Evolutionary conservation across 2,329 filamentous ascomycete genomes (phyloP), one percentile per base, ranked within the genome.

Genomic region (Aspergillus carbonarius): DNA sequence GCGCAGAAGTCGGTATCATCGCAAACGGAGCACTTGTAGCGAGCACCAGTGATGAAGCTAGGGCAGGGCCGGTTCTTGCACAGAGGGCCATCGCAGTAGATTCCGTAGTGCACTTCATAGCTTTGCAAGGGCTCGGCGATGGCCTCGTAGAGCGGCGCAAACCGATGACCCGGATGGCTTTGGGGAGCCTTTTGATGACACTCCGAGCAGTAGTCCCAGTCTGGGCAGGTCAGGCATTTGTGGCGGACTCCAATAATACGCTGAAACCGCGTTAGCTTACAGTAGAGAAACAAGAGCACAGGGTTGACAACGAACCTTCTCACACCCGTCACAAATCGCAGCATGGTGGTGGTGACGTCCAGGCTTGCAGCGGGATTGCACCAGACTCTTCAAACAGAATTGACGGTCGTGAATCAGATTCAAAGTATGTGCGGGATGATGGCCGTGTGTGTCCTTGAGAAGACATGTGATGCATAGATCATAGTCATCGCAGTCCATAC

Each of bases 21-120:
- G 81, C 95, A 99, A 57, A 99, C 89, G 54, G 93, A 91, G 73
- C 95, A 99, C 86, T 99, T 99, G 85, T 95, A 99, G 63, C 95
- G 91, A 60, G 89, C 84, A 53, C 95, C 96, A 55, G 83, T 83
- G 69, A 99, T 97, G 80, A 85, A 82, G 70, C 81, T 72, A 17
- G 68, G 62, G 17, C 65, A 61, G 10, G 66, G 56, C 72, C 82
- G 73, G 68, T 79, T 78, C 60, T 83, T 83, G 83, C 95, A 99
- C 44, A 96, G 83, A 23, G 93, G 93, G 1, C 95, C 95, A 74
- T 99, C 95, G 72, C 95, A 99, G 82, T 90, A 96, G 72, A 98
- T 93, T 58, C 93, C 93, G 63, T 83, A 82, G 73, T 99, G 95
- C 40, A 86, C 82, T 73, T 82, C 71, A 65, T 70, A 64, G 75